Evolutionary conservation across 495 filamentous ascomycete species (phyloP), one percentile per base, ranked within the genome.

Genomic region (Niebla homalea): DNA sequence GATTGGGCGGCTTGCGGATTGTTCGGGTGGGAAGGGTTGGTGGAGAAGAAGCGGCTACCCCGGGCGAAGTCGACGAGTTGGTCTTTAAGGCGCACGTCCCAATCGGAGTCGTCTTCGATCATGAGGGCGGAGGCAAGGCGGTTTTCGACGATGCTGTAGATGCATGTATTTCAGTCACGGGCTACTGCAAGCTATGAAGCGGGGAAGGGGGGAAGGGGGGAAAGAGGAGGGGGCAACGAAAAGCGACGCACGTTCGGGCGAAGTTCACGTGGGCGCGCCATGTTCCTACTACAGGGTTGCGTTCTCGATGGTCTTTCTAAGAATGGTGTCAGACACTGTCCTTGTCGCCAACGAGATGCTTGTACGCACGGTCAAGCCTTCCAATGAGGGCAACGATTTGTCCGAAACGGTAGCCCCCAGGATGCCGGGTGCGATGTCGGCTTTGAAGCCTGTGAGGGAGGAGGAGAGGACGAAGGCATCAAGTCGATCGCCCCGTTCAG

Each of bases 61-160:
- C 67, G 52, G 0, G 73, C 73, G 39, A 75, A 76, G 49, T 66
- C 62, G 51, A 58, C 56, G 14, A 80, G 63, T 51, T 78, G 77
- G 8, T 63, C 57, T 26, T 69, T 67, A 41, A 80, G 60, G 22
- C 60, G 59, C 19, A 77, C 62, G 42, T 80, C 76, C 76, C 76
- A 80, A 56, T 79, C 76, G 14, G 68, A 67, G 43, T 79, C 76
- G 48, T 80, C 76, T 58, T 80, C 76, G 41, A 80, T 43, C 2
- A 79, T 70, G 10, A 80, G 50, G 19, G 75, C 75, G 0, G 71
- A 70, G 0, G 65, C 58, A 15, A 75, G 57, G 8, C 58, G 54
- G 36, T 72, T 62, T 25, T 70, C 57, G 37, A 78, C 64, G 6
- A 79, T 67, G 0, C 63, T 63, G 23, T 10, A 14, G 18, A n/a